A percentile compares a stretch with the other conserved stretches of the same genome.
These are phyloP conservation scores for Sugiyamaella neomexicana DNA, from an alignment of 1,139 yeast species.

Conservation along the genomic window DNA sequence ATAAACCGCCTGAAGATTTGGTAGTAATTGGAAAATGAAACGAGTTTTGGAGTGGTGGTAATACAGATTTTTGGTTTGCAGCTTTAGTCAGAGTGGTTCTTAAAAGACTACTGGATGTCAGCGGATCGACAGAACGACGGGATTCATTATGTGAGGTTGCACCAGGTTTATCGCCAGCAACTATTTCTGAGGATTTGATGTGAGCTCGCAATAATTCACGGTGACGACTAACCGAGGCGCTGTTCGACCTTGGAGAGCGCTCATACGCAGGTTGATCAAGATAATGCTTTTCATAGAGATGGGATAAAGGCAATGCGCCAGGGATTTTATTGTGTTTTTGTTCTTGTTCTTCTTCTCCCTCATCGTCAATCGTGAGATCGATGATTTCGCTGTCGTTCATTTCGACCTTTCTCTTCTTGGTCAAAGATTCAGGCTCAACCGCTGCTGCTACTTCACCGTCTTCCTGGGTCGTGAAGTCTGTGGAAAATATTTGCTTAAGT, in stretches of 20 bases:
- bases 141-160: background rate
- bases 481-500: background rate
- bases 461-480: slow-evolving; percentile 6
- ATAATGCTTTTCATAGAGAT: slow-evolving; percentile 5
- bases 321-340: background rate
- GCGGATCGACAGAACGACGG: background rate
- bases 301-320: background rate
- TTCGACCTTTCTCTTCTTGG: slow-evolving; percentile 4
- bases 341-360: background rate
- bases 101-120: slow-evolving; percentile 6
- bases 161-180: background rate
- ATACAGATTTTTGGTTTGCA: background rate
- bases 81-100: slow-evolving; percentile 2
- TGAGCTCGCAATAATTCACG: background rate
- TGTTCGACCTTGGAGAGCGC: slow-evolving; percentile 11
- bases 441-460: background rate
- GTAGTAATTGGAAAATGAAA: slow-evolving; percentile 2
- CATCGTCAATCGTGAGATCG: background rate
- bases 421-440: slow-evolving; percentile 1
- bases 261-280: slow-evolving; percentile 16
- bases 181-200: slow-evolving; percentile 7
- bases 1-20: slow-evolving; percentile 24
- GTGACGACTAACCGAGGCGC: background rate
- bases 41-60: background rate
- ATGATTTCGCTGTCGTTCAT: background rate